Evolutionary conservation across 106 monocot genomes (phyloP), one percentile per base, ranked within the genome.

Genomic region (Phalaenopsis aphrodite): DNA sequence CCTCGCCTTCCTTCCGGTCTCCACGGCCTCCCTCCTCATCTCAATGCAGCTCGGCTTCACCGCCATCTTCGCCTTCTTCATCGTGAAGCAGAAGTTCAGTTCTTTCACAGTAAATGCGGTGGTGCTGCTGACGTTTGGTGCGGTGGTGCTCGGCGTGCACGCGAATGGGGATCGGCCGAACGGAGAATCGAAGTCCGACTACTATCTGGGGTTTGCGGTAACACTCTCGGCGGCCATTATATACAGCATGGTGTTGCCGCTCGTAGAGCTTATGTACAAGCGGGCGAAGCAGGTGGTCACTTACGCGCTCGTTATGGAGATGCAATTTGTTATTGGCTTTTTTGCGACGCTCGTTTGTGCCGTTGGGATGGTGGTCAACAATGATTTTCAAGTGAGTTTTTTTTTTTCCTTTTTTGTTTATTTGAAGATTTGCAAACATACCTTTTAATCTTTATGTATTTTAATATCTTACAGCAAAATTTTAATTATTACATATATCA

Each of bases 41-140:
- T 78, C 85, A 0, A 73, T 68, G 4, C 85, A 85, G 16, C 78
- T 81, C 2, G 85, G 76, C 12, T 85, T 85, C 81, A 85, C 81
- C 5, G 81, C 81, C 0, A 2, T 78, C 21, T 81, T 78, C 47
- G 81, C 81, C 38, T 81, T 81, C 64, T 42, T 85, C 0, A 78
- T 82, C 10, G 85, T 85, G 16, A 58, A 41, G 36, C 85, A 83
- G 56, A 41, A 69, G 64, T 81, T 85, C 14, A 85, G 47, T 1
- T 9, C 85, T 14, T 85, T 37, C 6, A 6, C 43, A 45, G 43
- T 45, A 56, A 85, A 85, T 17, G 72, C 85, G 19, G 57, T 85
- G 43, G 81, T 73, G 45, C n/a, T 85, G 81, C 64, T 85, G 12
- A 81, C 38, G 14, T 56, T 85, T 9, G 85, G 85, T 5, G 81